These are phyloP conservation scores for Spergularia marina DNA, from an alignment of 148 eudicot species.

Conservation along the genomic window DNA sequence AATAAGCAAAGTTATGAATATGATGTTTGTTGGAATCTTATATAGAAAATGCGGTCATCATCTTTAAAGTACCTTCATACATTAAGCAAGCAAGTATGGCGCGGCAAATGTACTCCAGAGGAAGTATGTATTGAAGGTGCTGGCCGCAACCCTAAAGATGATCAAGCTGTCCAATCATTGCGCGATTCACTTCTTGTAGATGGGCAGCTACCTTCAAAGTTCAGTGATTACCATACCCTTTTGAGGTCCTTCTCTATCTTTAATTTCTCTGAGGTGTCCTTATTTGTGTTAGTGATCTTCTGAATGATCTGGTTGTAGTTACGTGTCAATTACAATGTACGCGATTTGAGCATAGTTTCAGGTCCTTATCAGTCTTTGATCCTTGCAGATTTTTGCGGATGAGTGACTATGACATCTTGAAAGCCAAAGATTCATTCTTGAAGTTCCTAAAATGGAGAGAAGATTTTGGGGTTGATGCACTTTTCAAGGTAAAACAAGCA, in stretches of 20 bases:
- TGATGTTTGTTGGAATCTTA: too few species aligned
- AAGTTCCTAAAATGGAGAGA: slow-evolving; percentile 57
- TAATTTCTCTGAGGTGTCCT: not conserved
- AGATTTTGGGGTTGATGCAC: slow-evolving; percentile 47
- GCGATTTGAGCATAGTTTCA: not conserved
- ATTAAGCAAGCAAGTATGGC: slow-evolving; percentile 21
- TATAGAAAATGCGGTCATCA: slow-evolving; percentile 13
- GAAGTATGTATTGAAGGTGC: slow-evolving; percentile 26
- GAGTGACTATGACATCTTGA: slow-evolving; percentile 46
- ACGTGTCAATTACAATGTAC: too few species aligned
- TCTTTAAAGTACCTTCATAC: slow-evolving; percentile 24
- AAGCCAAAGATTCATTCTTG: slow-evolving; percentile 52
- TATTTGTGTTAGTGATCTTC: too few species aligned
- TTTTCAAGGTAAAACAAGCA: slow-evolving; percentile 37
- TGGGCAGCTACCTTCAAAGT: slow-evolving; percentile 24
- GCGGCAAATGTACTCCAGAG: slow-evolving; percentile 7
- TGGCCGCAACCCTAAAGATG: slow-evolving; percentile 38
- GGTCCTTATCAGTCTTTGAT: not conserved
- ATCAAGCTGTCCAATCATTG: slow-evolving; percentile 39
- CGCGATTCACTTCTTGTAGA: slow-evolving; percentile 44
- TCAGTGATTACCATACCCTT: slow-evolving; percentile 49
- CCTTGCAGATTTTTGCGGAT: slow-evolving; percentile 45
- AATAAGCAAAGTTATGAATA: too few species aligned
- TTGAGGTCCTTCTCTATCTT: slow-evolving; percentile 31
- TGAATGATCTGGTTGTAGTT: too few species aligned